A percentile compares a stretch with the other conserved stretches of the same genome.
Evolutionary conservation across 1,284 basidiomycete species (phyloP).

Genomic region (Phlebopus sp.): DNA sequence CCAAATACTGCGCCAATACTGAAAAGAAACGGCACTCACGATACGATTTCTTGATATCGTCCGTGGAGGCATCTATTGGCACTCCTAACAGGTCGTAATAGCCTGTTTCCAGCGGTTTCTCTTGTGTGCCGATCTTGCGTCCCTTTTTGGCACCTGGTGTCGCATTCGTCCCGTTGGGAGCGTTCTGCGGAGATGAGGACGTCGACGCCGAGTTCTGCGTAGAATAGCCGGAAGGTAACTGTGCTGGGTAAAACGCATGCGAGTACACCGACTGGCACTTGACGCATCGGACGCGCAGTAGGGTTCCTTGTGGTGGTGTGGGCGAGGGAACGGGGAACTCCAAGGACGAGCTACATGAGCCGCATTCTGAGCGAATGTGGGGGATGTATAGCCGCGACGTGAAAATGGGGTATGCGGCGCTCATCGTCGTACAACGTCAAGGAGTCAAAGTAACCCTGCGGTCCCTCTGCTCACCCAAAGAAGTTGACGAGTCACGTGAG

Average conservation of each 20-base stretch:
- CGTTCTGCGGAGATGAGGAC: conserved; percentile 3
- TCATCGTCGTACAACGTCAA: conserved; percentile 29
- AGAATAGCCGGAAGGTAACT: conserved; percentile 41
- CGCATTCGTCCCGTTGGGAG: conserved; percentile 17
- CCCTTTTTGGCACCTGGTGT: conserved; percentile 37
- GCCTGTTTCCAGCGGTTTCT: conserved; percentile 83
- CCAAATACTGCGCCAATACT: no score
- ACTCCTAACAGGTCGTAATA: conserved; percentile 88
- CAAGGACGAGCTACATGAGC: conserved; percentile 57
- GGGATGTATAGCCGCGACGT: conserved; percentile 62
- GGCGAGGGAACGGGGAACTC: conserved; percentile 77
- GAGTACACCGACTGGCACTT: conserved; percentile 56
- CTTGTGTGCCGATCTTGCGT: conserved; percentile 82
- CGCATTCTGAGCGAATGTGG: conserved; percentile 63
- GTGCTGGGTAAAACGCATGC: conserved; percentile 63
- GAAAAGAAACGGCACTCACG: conserved; percentile 42
- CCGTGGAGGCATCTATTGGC: conserved; percentile 68
- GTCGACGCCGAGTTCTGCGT: conserved; percentile 3
- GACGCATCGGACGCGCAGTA: conserved; percentile 71
- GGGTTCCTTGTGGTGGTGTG: conserved; percentile 57
- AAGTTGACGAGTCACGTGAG: conserved; percentile 18
- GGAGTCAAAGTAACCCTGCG: neutral
- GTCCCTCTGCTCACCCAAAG: neutral
- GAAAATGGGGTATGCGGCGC: conserved; percentile 35
- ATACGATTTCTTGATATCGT: conserved; percentile 96